phyloP scores from a whole-genome alignment of 2,329 filamentous ascomycete genomes.

The Curvularia sp. region DNA sequence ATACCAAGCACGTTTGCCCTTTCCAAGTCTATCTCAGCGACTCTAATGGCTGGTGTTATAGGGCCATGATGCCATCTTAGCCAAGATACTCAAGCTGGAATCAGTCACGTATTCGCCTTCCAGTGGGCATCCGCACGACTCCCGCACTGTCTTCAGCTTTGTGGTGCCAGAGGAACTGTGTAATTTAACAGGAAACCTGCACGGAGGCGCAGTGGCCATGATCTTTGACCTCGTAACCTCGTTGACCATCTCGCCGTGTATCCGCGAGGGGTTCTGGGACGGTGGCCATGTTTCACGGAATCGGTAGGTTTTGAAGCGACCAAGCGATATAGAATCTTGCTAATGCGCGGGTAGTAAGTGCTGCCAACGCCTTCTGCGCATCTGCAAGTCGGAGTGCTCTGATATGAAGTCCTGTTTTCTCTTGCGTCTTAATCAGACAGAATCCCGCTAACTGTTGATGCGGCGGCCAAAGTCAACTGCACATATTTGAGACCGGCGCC shows the following conservation, averaged over 20 bases:
- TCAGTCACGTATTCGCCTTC: constrained; percentile 43
- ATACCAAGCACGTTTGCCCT: constrained; percentile 33
- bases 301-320: constrained; percentile 14
- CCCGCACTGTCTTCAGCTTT: constrained; percentile 55
- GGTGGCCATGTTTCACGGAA: constrained; percentile 52
- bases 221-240: constrained; percentile 64
- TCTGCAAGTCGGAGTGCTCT: not conserved
- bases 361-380: not conserved
- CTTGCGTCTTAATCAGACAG: not conserved
- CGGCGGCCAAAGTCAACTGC: constrained; percentile 49
- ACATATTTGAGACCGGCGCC: constrained; percentile 55
- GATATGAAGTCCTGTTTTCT: not conserved
- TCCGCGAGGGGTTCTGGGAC: constrained; percentile 53
- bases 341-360: constrained; percentile 25
- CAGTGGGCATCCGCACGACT: constrained; percentile 37
- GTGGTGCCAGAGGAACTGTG: constrained; percentile 54
- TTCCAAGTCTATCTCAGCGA: too few species aligned
- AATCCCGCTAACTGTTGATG: constrained; percentile 17
- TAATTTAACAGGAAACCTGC: constrained; percentile 56
- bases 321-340: not conserved
- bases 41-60: constrained; percentile 20
- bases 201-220: constrained; percentile 62
- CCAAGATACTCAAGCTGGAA: constrained; percentile 46
- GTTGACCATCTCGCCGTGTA: constrained; percentile 45
- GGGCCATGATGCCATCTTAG: constrained; percentile 44